phyloP scores from a whole-genome alignment of 768 basidiomycete genomes.

The Kwoniella newhampshirensis region DNA sequence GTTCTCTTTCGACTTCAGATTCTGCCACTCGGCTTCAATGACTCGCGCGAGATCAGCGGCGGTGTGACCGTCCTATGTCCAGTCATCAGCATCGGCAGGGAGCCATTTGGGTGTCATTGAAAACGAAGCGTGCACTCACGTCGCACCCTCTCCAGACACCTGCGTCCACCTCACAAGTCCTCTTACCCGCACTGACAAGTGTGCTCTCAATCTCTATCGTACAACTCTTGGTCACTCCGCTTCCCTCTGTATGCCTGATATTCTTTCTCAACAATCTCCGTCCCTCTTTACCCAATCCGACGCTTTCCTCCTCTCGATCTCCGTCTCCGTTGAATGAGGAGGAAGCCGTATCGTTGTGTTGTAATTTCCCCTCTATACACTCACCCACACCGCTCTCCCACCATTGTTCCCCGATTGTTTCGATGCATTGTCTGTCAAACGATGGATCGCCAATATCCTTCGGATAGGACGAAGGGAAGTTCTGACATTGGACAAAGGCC shows the following conservation, averaged over 20 bases:
- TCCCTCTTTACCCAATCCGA: slow-evolving; percentile 54
- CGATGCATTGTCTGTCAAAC: slow-evolving; percentile 67
- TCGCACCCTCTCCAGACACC: slow-evolving; percentile 44
- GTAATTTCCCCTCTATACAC: slow-evolving; percentile 59
- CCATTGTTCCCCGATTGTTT: slow-evolving; percentile 69
- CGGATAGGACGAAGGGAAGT: slow-evolving; percentile 39
- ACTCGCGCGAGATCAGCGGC: slow-evolving; percentile 71
- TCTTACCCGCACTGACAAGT: slow-evolving; percentile 50
- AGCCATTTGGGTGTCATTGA: background rate
- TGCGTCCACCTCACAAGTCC: slow-evolving; percentile 72
- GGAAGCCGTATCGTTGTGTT: background rate
- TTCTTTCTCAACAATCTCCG: slow-evolving; percentile 63
- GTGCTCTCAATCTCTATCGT: slow-evolving; percentile 70
- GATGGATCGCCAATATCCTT: slow-evolving; percentile 66
- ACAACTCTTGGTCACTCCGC: slow-evolving; percentile 80
- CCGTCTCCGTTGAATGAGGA: background rate
- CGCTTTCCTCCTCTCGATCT: slow-evolving; percentile 56
- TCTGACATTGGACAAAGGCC: slow-evolving; percentile 31
- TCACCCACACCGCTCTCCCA: slow-evolving; percentile 56
- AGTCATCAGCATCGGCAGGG: background rate
- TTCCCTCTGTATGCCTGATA: slow-evolving; percentile 55
- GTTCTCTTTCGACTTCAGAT: slow-evolving; percentile 51
- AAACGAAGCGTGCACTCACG: slow-evolving; percentile 58
- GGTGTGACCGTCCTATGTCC: slow-evolving; percentile 67
- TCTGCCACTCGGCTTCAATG: slow-evolving; percentile 71